phyloP scores from a whole-genome alignment of 495 filamentous ascomycete species.

The Lophium mytilinum region DNA sequence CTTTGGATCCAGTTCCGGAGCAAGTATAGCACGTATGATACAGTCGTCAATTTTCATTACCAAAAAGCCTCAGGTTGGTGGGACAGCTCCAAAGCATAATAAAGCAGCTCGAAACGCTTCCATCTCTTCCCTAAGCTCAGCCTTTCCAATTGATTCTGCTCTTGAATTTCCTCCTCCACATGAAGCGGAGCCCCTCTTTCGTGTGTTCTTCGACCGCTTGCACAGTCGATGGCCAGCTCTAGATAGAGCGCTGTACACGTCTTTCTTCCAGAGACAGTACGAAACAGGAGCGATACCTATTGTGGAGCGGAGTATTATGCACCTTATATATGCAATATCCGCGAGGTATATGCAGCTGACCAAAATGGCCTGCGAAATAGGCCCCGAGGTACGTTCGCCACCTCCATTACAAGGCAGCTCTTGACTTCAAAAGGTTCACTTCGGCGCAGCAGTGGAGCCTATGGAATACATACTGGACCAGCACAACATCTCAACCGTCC shows the following conservation, averaged over 20 bases:
- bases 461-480: conserved; percentile 13
- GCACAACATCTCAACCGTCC: conserved; percentile 8
- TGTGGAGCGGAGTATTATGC: conserved; percentile 7
- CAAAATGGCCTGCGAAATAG: conserved; percentile 7
- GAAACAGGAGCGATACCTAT: conserved; percentile 5
- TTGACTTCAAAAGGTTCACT: conserved; percentile 5
- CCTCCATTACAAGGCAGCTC: not conserved
- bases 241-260: conserved; percentile 10
- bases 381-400: conserved; percentile 1
- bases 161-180: conserved; percentile 2
- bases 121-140: conserved; percentile 7
- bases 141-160: not conserved
- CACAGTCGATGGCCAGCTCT: conserved; percentile 16
- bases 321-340: conserved; percentile 16
- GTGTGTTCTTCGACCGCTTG: conserved; percentile 10
- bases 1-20: conserved; percentile 14
- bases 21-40: conserved; percentile 14
- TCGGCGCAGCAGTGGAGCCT: conserved; percentile 10
- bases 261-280: conserved; percentile 6
- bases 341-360: conserved; percentile 11
- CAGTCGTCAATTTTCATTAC: conserved; percentile 6
- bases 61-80: not conserved
- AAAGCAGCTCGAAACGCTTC: conserved; percentile 3
- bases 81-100: not conserved
- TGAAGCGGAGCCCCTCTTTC: conserved; percentile 4